Base-by-base conservation (phyloP, 805 yeast species). In the Yueomyces sinensis region DNA sequence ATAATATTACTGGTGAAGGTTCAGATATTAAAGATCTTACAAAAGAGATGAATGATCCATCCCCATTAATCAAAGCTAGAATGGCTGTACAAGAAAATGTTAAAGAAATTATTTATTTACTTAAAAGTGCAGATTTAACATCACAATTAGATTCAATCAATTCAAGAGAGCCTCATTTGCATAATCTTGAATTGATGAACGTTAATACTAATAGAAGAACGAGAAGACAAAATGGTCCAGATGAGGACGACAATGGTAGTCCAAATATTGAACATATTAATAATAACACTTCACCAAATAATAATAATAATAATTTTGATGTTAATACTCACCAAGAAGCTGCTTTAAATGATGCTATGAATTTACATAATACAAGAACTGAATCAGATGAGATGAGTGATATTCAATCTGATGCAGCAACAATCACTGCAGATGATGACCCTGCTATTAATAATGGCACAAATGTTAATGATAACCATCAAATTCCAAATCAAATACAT, bases 101-200 rank as follows among this genome's bases (percentile, higher is more conserved):
- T 3, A 56, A 52, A 32, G 61, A 56, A 34, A 54, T 56, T 19
- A 47, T 54, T 1, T 51, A 54, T 31, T 37, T 56, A n/a, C 39
- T 56, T 33, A 51, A 52, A 38, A 46, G 51, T 31, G 54, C 58
- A 9, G 45, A 46, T 33, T 36, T 49, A 3, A 42, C 46, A 11
- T 39, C 47, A 3, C 50, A 51, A 30, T 41, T 52, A 27, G 45
- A 46, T 6, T 34, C 51, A 3, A 29, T 50, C 17, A 46, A 43
- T 30, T 49, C 44, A 7, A 46, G 43, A 27, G 43, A 39, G 19
- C 22, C 24, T 4, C 35, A 37, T 1, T 32, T 48, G 16, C 58
- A 55, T 34, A 37, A 37, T 13, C 32, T 54, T 36, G 56, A 52
- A 32, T 35, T 37, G 15, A 27, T 53, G 37, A 47, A 48, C 32